Evolutionary conservation across 345 rosid genomes (phyloP), one percentile per base, ranked within the genome.

Genomic region (Cochlearia excelsa): DNA sequence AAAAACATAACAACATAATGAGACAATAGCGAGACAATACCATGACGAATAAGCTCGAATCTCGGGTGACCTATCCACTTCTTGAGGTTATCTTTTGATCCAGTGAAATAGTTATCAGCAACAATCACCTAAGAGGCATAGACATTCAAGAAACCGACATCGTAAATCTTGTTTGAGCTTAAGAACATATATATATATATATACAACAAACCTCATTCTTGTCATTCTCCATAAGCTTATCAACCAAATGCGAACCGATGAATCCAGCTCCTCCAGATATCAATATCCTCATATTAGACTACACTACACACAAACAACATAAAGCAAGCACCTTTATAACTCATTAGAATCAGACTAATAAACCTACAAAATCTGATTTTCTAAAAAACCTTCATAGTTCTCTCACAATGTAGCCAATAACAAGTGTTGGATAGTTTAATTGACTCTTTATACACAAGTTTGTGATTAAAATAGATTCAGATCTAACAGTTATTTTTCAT

Each of bases 21-120:
- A 40, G 45, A 42, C 23, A 16, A 40, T 48, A 30, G 41, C 0
- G 16, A 51, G 46, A 57, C 41, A 29, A 44, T 54, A 68, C 98
- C 98, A 30, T 92, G 98, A 55, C 98, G 96, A 41, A 88, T 84
- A 30, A 92, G 93, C 78, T 92, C 97, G 74, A 88, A 92, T 76
- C 98, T 92, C 0, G 97, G 97, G 68, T 88, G 97, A 56, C 95
- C 97, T 2, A 92, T 86, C 96, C 98, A 92, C 71, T 82, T 88
- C 76, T 61, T 86, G 40, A 92, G 81, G 77, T 92, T 92, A 57
- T 88, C 98, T 69, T 88, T 91, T 2, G 88, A 79, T 48, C 98
- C 98, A 48, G 98, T 88, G 76, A 88, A 92, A 71, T 80, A 88
- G 74, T 92, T 88, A 63, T 92, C 96, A 53, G 59, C 97, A 51